Evolutionary conservation across 1,284 basidiomycete species (phyloP), one percentile per base, ranked within the genome.

Genomic region (Marasmius tenuissimus): DNA sequence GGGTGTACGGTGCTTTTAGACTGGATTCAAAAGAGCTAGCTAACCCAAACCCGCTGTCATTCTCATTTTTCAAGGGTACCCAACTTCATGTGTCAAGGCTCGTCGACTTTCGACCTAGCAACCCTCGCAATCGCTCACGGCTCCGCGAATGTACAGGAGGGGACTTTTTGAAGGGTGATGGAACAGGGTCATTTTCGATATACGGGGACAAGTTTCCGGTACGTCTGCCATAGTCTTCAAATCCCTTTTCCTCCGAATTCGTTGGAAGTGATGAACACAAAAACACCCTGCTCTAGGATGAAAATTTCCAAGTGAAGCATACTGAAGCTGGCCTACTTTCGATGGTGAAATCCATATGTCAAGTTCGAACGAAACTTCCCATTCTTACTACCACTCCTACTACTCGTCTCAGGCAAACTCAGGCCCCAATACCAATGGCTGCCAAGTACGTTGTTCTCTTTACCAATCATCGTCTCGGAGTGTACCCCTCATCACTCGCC

Each of bases 221-320:
- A 61, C 61, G 84, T 76, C 7, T 45, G 9, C 39, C 22, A 33
- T n/a, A 47, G 42, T 45, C 14, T 11, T 27, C 27, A 27, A 27
- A 27, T 38, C 38, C 10, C 10, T n/a, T 18, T 20, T 45, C 20
- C 9, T 20, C 10, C 12, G 37, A 20, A 7, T 48, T 8, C 8
- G 11, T 16, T 34, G 16, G 12, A 18, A 7, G 8, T 22, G 10
- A 16, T 27, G 27, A 27, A 27, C 27, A 27, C 2, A 27, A 27
- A 27, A 27, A 27, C 2, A 33, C 27, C n/a, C 38, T 66, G 33
- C 60, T 53, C 2, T 71, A 93, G 84, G 97, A 98, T 70, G 97
- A 99, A 79, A 98, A 96, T 75, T 99, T 99, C 71, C 81, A 84
- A 56, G 85, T 96, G 69, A 96, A 96, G 73, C 97, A 99, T 72